A percentile compares a stretch with the other conserved stretches of the same genome.
phyloP scores from a whole-genome alignment of 2,329 filamentous ascomycete species.

The Paecilomyces dactylethromorphus region DNA sequence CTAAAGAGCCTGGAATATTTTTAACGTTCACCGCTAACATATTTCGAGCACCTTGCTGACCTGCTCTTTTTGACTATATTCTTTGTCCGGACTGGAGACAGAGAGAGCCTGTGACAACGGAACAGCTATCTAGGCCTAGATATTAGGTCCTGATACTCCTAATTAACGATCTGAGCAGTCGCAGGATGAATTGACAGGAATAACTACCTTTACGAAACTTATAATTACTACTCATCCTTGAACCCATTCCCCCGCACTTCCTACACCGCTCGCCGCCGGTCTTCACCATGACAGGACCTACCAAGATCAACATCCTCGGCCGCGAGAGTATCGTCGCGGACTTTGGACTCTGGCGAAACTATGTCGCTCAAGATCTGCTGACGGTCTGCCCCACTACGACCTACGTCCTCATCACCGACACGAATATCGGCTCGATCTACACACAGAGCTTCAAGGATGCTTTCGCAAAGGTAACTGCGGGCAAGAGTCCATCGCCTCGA shows the following conservation, averaged over 20 bases:
- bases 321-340: constrained; percentile 88
- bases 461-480: constrained; percentile 50
- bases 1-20: background rate
- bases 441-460: constrained; percentile 66
- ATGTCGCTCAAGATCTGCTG: constrained; percentile 75
- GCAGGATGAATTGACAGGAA: constrained; percentile 8
- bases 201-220: background rate
- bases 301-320: constrained; percentile 73
- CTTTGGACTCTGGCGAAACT: constrained; percentile 80
- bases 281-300: constrained; percentile 37
- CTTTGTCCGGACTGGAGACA: background rate
- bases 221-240: background rate
- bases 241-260: background rate
- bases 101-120: background rate
- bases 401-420: constrained; percentile 95
- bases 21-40: background rate
- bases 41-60: background rate
- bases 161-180: constrained; percentile 6
- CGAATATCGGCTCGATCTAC: constrained; percentile 77
- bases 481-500: constrained; percentile 49
- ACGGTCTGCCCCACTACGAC: constrained; percentile 74
- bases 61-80: background rate
- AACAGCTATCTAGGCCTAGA: background rate
- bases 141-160: background rate
- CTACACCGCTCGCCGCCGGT: constrained; percentile 4